Evolutionary conservation across 176 grass and related monocot species (phyloP).

Genomic region (Triticum turgidum): DNA sequence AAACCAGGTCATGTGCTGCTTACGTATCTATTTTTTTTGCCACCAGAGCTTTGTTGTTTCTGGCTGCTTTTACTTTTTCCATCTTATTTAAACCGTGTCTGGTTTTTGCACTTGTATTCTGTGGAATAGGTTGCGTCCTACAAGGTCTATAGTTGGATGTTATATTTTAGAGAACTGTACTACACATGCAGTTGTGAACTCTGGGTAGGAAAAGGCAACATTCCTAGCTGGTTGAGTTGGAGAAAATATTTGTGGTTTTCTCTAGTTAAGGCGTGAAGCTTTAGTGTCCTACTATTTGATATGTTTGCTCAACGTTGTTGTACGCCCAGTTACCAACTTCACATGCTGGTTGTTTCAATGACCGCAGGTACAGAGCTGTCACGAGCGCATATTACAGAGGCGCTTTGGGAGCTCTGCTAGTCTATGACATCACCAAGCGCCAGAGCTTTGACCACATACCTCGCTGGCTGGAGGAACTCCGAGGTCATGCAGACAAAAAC

Average conservation of each 20-base stretch:
- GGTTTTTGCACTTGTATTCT: not conserved
- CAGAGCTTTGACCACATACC: conserved; percentile 59
- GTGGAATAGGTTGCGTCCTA: not conserved
- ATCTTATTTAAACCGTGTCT: conserved; percentile 1
- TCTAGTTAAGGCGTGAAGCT: not conserved
- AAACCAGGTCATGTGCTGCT: not conserved
- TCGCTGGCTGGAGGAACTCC: conserved; percentile 55
- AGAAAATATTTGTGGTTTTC: not conserved
- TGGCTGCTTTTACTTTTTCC: not conserved
- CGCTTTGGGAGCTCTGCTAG: conserved; percentile 50
- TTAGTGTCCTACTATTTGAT: not conserved
- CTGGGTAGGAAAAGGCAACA: not conserved
- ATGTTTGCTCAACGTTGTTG: not conserved
- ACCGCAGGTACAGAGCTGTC: conserved; percentile 52
- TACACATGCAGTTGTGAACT: not conserved
- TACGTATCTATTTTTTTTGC: not conserved
- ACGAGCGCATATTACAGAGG: conserved; percentile 63
- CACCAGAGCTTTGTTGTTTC: not conserved
- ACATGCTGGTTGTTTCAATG: conserved; percentile 6
- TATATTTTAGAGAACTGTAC: not conserved
- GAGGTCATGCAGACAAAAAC: conserved; percentile 50
- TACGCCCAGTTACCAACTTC: not conserved
- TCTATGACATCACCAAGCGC: conserved; percentile 56
- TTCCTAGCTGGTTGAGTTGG: not conserved
- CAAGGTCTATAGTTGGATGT: not conserved